Base-by-base conservation (phyloP, 345 rosid species). In the Leavenworthia alabamica region DNA sequence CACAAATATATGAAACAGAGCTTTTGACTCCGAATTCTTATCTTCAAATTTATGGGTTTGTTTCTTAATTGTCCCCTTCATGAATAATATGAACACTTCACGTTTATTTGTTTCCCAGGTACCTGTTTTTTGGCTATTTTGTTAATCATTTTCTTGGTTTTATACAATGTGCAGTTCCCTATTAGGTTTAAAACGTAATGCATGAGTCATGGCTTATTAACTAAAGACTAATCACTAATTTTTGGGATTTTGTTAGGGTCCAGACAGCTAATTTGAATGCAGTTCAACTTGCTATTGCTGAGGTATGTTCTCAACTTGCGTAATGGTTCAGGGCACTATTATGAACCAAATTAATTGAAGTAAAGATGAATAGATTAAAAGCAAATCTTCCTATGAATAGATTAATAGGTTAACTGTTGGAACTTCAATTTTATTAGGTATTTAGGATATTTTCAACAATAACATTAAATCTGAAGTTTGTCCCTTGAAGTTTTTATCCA, bases 1-100 rank as follows among this genome's bases (percentile, higher is more conserved):
- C 70, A 80, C 88, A 83, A 73, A 70, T 92, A 24, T 89, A 89
- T 74, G 91, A 86, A 76, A 92, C 85, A 75, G 98, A 92, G 78
- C 82, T 89, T 71, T 64, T 82, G 72, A 82, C 84, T 24, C 85
- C 74, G 46, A 76, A 61, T 76, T 92, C 97, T 40, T 92, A 81
- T 73, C 86, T 89, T 53, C 68, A 85, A 62, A 60, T 83, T 54
- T 80, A 86, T 36, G 97, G 97, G 98, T 92, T 64, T 53, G 85
- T 76, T 71, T 44, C 62, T 41, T 36, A 16, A 58, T 64, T 13
- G 1, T 36, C 60, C 68, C 55, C 51, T 45, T 26, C 46, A 12
- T 47, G 39, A 56, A 55, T 13, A 12, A 16, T 22, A 33, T 36
- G 28, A 51, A 17, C 2, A 17, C 9, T 60, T 64, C 17, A 53